These are phyloP conservation scores for Podaxis sp. DNA, from an alignment of 768 basidiomycete species.

Conservation along the genomic window DNA sequence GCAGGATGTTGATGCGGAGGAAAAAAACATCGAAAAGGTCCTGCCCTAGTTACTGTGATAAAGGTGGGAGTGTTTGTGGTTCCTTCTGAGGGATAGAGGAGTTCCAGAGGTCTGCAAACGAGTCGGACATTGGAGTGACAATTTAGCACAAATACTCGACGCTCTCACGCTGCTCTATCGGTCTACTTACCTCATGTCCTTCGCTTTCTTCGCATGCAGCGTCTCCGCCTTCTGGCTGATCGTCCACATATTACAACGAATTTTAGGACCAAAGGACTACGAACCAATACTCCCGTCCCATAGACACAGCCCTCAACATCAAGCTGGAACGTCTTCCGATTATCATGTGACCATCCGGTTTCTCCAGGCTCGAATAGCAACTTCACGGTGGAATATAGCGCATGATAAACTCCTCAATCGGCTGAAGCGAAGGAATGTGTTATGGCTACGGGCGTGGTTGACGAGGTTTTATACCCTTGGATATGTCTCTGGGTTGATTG, in stretches of 20 bases:
- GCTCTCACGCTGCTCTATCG: too few species aligned
- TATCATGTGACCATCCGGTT: constrained; percentile 4
- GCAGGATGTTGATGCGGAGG: too few species aligned
- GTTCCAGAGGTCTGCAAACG: too few species aligned
- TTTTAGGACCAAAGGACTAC: not conserved
- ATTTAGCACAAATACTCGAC: too few species aligned
- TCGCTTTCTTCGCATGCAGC: not conserved
- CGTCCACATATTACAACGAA: not conserved
- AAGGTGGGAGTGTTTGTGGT: too few species aligned
- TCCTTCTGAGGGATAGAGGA: too few species aligned
- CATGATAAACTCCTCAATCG: constrained; percentile 5
- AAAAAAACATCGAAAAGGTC: too few species aligned
- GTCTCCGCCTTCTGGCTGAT: constrained; percentile 10
- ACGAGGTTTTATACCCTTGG: constrained; percentile 11
- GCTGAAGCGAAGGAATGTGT: not conserved
- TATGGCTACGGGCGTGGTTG: constrained; percentile 1
- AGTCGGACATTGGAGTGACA: too few species aligned
- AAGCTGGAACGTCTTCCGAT: not conserved
- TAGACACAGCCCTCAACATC: not conserved
- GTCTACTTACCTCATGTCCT: not conserved
- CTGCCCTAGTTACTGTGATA: too few species aligned
- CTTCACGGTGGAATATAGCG: constrained; percentile 1
- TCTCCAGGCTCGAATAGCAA: constrained; percentile 7
- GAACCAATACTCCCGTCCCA: not conserved
- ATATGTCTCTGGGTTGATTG: constrained; percentile 1